Evolutionary conservation across 139 green algal species (phyloP).

Genomic region (Volvox africanus): DNA sequence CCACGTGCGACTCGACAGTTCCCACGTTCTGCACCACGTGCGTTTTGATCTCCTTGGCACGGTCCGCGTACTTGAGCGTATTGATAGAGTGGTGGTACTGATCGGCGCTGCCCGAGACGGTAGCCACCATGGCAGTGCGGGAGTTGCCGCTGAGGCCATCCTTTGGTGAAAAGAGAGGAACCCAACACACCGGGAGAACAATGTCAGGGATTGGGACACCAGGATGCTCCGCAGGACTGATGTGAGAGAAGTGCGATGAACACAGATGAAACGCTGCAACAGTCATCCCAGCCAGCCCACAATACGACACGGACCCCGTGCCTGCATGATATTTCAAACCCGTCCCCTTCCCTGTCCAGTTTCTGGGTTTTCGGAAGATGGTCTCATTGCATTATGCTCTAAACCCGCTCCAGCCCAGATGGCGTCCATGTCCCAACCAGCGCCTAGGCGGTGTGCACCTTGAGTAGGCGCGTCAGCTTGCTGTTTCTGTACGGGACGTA

Average conservation of each 20-base stretch:
- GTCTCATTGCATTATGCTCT: too few relatives aligned
- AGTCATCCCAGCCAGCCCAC: background rate
- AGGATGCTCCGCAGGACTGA: background rate
- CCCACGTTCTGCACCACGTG: constrained; percentile 84
- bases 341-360: too few relatives aligned
- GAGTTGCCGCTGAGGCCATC: constrained; percentile 88
- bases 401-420: too few relatives aligned
- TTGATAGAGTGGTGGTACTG: constrained; percentile 89
- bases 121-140: constrained; percentile 91
- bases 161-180: constrained; percentile 26
- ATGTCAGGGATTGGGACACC: background rate
- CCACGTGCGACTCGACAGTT: constrained; percentile 84
- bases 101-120: constrained; percentile 67
- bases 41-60: constrained; percentile 95
- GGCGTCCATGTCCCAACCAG: too few relatives aligned
- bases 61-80: constrained; percentile 74
- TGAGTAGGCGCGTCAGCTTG: constrained; percentile 85
- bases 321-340: constrained; percentile 38
- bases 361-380: too few relatives aligned
- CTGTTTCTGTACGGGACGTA: constrained; percentile 86
- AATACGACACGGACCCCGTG: background rate
- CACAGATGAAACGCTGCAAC: background rate
- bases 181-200: too few relatives aligned
- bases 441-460: constrained; percentile 12
- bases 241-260: background rate